phyloP scores from a whole-genome alignment of 345 rosid species.

The Iberis pinnata region DNA sequence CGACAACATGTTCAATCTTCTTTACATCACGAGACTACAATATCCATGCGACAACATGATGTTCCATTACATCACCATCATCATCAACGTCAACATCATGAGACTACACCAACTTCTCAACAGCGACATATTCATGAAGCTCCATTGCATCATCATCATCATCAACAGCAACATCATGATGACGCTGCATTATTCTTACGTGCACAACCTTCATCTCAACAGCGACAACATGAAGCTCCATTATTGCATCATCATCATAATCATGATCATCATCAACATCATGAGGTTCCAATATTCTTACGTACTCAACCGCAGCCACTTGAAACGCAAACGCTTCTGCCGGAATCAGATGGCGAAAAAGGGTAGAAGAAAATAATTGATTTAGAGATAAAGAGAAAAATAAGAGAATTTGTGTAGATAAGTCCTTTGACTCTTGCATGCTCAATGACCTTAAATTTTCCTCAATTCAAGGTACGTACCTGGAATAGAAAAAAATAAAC shows the following conservation, averaged over 20 bases:
- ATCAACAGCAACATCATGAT: too few relatives aligned
- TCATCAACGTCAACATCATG: too few relatives aligned
- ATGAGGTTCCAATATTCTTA: slow-evolving; percentile 22
- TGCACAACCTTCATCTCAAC: too few relatives aligned
- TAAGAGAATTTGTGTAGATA: not conserved
- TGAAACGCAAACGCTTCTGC: slow-evolving; percentile 42
- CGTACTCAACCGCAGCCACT: slow-evolving; percentile 26
- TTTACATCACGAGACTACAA: too few relatives aligned
- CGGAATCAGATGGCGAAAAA: slow-evolving; percentile 50
- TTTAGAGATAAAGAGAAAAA: not conserved
- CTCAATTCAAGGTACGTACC: slow-evolving; percentile 11
- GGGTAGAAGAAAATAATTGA: slow-evolving; percentile 6
- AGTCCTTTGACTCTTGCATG: slow-evolving; percentile 20
- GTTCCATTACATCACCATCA: too few relatives aligned
- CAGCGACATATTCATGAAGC: too few relatives aligned
- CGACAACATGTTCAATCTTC: slow-evolving; percentile 29
- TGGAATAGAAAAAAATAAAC: not conserved
- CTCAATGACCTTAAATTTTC: slow-evolving; percentile 5
- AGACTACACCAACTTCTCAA: too few relatives aligned
- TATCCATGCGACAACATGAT: too few relatives aligned
- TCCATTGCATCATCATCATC: too few relatives aligned
- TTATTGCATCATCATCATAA: slow-evolving; percentile 41
- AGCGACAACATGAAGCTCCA: too few relatives aligned
- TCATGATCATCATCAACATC: slow-evolving; percentile 14
- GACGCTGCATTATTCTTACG: too few relatives aligned